Evolutionary conservation across 2,329 filamentous ascomycete species (phyloP), one percentile per base, ranked within the genome.

Genomic region (Akanthomyces uredinophilus): DNA sequence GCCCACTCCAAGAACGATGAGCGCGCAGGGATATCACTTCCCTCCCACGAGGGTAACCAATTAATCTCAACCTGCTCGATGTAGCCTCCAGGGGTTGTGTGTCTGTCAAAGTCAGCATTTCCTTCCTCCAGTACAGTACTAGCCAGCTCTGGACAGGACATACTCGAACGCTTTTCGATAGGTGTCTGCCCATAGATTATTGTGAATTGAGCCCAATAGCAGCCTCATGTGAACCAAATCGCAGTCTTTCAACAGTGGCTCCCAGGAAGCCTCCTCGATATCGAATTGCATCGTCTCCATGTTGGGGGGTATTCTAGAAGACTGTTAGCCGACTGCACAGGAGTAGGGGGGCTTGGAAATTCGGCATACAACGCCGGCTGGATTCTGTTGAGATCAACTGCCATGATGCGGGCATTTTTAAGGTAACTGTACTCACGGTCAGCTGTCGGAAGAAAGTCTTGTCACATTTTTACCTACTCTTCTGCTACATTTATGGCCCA

Each of bases 21-120:
- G 43, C 84, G 76, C 4, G 75, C 66, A 13, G 83, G 80, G 16
- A 90, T 75, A 1, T 85, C 84, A 41, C 82, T 81, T 68, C 90
- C 86, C 65, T 92, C 88, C 70, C 86, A 89, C 57, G 85, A 85
- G 20, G 92, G 91, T 53, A 83, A 79, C 74, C 90, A 90, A 74
- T 98, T 92, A 60, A 98, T 89, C 72, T 98, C 94, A 53, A 96
- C 85, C 67, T 96, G 92, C 74, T 98, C 93, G 61, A 97, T 82
- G 71, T 82, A 84, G 60, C 93, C 94, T 1, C 88, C 87, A 1
- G 92, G 91, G 68, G 86, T 87, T 29, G 97, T 81, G 70, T 96
- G 90, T 59, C 89, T 92, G 66, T 20, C 18, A 24, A 32, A n/a
- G 32, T 66, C 20, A 64, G 57, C 24, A 27, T 41, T 43, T 35